Evolutionary conservation across 1,284 basidiomycete species (phyloP).

Genomic region (Rhodotorula sp.): DNA sequence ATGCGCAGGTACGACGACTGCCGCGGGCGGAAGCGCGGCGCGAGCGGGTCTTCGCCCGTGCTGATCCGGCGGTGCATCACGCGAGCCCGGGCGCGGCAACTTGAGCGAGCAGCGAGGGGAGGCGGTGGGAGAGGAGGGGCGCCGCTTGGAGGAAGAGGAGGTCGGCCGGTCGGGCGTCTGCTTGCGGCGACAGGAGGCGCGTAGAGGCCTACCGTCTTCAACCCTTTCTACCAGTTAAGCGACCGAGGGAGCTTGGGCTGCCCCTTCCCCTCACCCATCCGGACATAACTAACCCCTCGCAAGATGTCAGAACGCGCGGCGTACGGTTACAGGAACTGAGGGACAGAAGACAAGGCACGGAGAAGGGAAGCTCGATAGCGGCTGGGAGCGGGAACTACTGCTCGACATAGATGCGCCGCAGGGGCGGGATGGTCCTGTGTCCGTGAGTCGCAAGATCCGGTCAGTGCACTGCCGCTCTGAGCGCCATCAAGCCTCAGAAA

Average conservation of each 20-base stretch:
- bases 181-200: too few relatives aligned
- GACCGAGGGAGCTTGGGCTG: too few relatives aligned
- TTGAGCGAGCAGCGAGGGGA: background rate
- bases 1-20: constrained; percentile 52
- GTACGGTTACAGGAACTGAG: background rate
- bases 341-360: background rate
- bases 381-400: background rate
- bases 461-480: too few relatives aligned
- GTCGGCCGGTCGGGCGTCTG: too few relatives aligned
- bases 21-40: constrained; percentile 46
- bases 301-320: too few relatives aligned
- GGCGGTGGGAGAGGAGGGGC: background rate
- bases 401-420: constrained; percentile 33
- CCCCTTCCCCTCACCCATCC: too few relatives aligned
- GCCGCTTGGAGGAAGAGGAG: background rate
- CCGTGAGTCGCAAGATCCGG: background rate
- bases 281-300: too few relatives aligned
- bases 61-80: background rate
- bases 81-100: background rate
- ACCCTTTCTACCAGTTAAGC: too few relatives aligned
- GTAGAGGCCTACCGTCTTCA: too few relatives aligned
- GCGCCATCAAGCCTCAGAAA: too few relatives aligned
- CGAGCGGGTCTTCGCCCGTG: background rate
- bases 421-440: constrained; percentile 28
- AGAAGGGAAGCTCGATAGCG: background rate